Evolutionary conservation across 106 monocot species (phyloP).

Genomic region (Ottelia alismoides): DNA sequence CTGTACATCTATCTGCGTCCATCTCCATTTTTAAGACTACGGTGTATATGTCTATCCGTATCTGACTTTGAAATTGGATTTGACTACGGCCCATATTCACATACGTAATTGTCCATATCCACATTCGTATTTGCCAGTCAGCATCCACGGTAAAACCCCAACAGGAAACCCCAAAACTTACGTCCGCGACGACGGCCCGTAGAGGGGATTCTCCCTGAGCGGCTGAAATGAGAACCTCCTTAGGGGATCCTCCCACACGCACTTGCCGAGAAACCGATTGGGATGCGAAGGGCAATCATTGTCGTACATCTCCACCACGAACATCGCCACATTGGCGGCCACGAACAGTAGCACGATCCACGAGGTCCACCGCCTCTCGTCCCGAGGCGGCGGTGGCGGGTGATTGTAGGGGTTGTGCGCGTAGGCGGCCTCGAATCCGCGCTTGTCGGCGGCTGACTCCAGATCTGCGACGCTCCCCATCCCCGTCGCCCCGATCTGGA

Average conservation of each 20-base stretch:
- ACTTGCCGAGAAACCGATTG: background rate
- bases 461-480: too few species aligned
- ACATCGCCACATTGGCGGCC: slow-evolving; percentile 14
- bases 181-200: slow-evolving; percentile 30
- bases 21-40: too few species aligned
- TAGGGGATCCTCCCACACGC: slow-evolving; percentile 19
- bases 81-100: too few species aligned
- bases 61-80: too few species aligned
- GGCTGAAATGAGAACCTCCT: slow-evolving; percentile 42
- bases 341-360: slow-evolving; percentile 17
- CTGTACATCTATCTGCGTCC: too few species aligned
- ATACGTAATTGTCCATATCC: too few species aligned
- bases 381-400: background rate
- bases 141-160: too few species aligned
- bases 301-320: slow-evolving; percentile 21
- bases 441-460: background rate
- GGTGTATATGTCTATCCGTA: too few species aligned
- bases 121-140: too few species aligned
- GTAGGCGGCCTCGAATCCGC: background rate
- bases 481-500: too few species aligned
- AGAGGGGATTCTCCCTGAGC: slow-evolving; percentile 26
- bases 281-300: slow-evolving; percentile 33
- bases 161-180: too few species aligned
- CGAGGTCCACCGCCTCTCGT: slow-evolving; percentile 11
- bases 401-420: background rate